These are phyloP conservation scores for Epichloe scottii DNA, from an alignment of 2,329 filamentous ascomycete genomes.

Conservation along the genomic window DNA sequence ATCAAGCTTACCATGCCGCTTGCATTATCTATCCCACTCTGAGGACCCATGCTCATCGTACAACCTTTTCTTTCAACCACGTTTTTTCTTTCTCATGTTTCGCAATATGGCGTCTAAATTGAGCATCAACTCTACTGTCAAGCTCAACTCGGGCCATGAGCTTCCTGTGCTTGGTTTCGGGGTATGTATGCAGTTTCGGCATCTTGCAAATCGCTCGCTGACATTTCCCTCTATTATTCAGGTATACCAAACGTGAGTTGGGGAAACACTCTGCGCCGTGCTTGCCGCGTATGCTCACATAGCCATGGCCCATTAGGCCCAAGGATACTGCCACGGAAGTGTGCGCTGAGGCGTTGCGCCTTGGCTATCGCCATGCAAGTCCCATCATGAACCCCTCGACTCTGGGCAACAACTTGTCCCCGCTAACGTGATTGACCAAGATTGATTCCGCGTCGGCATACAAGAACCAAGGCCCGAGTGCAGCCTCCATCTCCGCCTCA, in stretches of 20 bases:
- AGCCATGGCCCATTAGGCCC: constrained; percentile 11
- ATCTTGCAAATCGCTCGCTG: background rate
- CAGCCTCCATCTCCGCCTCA: constrained; percentile 29
- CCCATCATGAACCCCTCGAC: no score
- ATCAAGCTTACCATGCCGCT: no score
- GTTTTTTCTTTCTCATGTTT: constrained; percentile 4
- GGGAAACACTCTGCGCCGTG: no score
- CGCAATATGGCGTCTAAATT: constrained; percentile 33
- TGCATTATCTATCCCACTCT: no score
- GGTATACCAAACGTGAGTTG: constrained; percentile 40
- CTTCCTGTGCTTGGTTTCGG: constrained; percentile 42
- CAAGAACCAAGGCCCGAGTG: constrained; percentile 36
- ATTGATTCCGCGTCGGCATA: constrained; percentile 42
- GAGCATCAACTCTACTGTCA: constrained; percentile 33
- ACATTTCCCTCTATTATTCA: constrained; percentile 12
- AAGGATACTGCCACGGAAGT: constrained; percentile 20
- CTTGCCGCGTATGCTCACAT: background rate
- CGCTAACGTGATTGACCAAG: constrained; percentile 14
- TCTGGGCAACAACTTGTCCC: no score
- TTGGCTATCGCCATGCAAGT: constrained; percentile 40
- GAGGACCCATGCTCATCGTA: no score
- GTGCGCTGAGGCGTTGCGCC: constrained; percentile 32
- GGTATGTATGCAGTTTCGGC: constrained; percentile 19
- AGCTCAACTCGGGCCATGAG: constrained; percentile 42
- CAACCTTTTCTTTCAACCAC: background rate